phyloP scores from a whole-genome alignment of 2,329 filamentous ascomycete genomes.

The Phialemoniopsis sp. region DNA sequence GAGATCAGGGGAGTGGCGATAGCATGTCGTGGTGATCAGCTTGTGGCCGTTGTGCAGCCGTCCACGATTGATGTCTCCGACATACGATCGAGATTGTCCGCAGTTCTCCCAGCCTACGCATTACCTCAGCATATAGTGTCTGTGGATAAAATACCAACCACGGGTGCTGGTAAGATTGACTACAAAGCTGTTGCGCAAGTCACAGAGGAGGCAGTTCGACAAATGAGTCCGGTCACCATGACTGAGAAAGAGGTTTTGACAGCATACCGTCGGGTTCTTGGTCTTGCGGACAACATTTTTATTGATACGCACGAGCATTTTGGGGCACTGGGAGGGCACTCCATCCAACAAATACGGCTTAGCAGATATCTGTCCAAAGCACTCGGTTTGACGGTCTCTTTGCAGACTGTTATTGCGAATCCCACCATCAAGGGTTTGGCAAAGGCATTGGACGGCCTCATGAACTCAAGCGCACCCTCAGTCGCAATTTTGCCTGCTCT shows the following conservation, averaged over 20 bases:
- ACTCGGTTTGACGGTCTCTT: too few relatives aligned
- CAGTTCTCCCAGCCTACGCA: too few relatives aligned
- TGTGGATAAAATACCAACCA: conserved; percentile 21
- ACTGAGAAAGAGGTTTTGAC: too few relatives aligned
- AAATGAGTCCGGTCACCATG: too few relatives aligned
- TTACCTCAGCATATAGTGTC: conserved; percentile 17
- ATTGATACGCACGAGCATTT: not conserved
- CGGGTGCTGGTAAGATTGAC: conserved; percentile 23
- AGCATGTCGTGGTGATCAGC: conserved; percentile 12
- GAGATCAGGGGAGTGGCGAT: conserved; percentile 16
- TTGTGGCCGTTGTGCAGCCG: conserved; percentile 22
- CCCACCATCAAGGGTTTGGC: too few relatives aligned
- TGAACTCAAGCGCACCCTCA: too few relatives aligned
- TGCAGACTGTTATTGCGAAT: too few relatives aligned
- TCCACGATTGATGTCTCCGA: not conserved
- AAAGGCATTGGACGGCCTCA: too few relatives aligned
- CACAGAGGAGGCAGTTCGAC: too few relatives aligned
- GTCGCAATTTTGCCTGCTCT: too few relatives aligned
- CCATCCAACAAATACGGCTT: not conserved
- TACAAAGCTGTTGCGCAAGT: conserved; percentile 12
- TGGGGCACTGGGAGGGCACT: not conserved
- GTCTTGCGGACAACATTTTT: not conserved
- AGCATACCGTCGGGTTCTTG: not conserved
- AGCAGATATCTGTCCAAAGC: too few relatives aligned
- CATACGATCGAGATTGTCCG: too few relatives aligned